Evolutionary conservation across 305 asterid genomes (phyloP).

Genomic region (Solanum hybrid): DNA sequence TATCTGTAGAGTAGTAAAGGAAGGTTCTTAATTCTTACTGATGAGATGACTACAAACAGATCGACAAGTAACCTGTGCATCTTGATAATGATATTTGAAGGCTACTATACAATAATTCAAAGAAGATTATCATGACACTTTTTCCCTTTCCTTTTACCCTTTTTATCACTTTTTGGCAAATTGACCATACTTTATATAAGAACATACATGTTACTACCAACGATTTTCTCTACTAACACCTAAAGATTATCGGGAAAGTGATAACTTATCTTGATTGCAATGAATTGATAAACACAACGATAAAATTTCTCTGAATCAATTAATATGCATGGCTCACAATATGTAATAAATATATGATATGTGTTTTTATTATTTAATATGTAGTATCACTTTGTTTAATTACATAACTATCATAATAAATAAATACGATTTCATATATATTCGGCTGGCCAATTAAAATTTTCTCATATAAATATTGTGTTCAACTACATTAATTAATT

Average conservation of each 20-base stretch:
- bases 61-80: constrained; percentile 4
- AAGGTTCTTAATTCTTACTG: neutral
- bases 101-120: neutral
- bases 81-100: constrained; percentile 7
- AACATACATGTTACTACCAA: neutral
- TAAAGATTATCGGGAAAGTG: neutral
- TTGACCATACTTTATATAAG: neutral
- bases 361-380: no score
- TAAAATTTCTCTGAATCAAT: neutral
- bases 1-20: neutral
- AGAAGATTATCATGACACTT: neutral
- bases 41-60: neutral
- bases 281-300: neutral
- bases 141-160: neutral
- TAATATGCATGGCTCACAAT: neutral
- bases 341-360: no score
- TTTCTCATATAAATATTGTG: neutral
- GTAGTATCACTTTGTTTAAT: neutral
- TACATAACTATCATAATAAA: neutral
- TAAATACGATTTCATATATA: neutral
- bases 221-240: neutral
- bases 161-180: neutral
- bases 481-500: neutral
- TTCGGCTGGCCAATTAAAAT: neutral
- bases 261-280: neutral